Base-by-base conservation (phyloP, 1,284 basidiomycete genomes). In the Trametes pubescens region DNA sequence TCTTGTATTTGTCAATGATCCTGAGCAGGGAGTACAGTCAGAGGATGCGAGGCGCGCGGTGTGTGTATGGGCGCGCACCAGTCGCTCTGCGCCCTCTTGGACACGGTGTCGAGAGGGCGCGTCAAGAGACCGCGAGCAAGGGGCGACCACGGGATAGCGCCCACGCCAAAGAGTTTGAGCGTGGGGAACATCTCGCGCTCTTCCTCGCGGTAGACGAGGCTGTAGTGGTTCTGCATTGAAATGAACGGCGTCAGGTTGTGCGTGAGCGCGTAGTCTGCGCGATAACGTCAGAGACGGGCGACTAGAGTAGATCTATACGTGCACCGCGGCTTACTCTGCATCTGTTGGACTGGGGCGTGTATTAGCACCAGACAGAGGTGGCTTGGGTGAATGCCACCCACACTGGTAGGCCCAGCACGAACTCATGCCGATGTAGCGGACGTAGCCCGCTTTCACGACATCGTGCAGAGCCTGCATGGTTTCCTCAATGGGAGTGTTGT, bases 51-150 rank as follows among this genome's bases (percentile, higher is more conserved):
- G 2, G n/a, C 34, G 14, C 43, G 7, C 24, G 8, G 8, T 34
- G 13, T 10, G 16, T 13, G 18, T n/a, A 18, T n/a, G 8, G 8
- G 38, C 11, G 59, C 65, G 21, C 49, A 81, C 78, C 46, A 51
- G 68, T 84, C 82, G 0, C 71, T 76, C 21, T 73, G 53, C 6
- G 72, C 74, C 18, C 66, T 59, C 60, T 59, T 37, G 78, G 78
- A 22, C 44, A 69, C 62, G 72, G 68, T 74, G 16, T 65, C 69
- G 7, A 79, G 61, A 2, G 84, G 83, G 9, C 84, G 77, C n/a
- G 80, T 77, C 6, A 85, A 74, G 9, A 82, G 65, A 3, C 84
- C 85, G 49, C 82, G 75, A 4, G 81, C 84, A 21, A 86, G 76
- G 2, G 84, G 83, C 3, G 83, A 84, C 78, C 79, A 83, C 0